phyloP scores from a whole-genome alignment of 1,139 yeast species.

The Magnusiomyces magnusii region DNA sequence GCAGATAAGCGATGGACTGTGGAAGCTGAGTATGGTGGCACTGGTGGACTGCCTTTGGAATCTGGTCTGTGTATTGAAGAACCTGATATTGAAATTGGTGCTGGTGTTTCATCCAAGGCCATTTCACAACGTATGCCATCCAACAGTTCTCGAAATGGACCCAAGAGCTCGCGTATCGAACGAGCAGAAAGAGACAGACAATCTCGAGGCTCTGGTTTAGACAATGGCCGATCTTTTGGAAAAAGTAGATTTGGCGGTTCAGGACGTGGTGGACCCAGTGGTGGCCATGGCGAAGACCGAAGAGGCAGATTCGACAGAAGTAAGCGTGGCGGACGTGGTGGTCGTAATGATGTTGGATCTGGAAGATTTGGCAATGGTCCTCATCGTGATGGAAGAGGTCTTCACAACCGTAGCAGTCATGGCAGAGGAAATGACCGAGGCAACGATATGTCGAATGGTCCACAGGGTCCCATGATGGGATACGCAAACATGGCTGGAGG shows the following conservation, averaged over 20 bases:
- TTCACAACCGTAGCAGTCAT: background rate
- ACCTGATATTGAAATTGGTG: conserved; percentile 95
- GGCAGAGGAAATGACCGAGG: background rate
- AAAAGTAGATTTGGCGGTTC: background rate
- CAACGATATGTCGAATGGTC: background rate
- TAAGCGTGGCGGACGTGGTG: conserved; percentile 2
- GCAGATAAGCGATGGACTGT: conserved; percentile 90
- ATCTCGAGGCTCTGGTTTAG: conserved; percentile 2
- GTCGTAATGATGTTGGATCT: conserved; percentile 5
- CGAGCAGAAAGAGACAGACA: background rate
- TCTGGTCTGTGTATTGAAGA: conserved; percentile 87
- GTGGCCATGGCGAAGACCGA: background rate
- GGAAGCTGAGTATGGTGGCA: conserved; percentile 95
- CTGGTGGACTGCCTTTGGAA: conserved; percentile 80
- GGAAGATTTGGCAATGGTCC: background rate
- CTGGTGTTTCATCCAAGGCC: conserved; percentile 90
- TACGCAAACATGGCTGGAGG: background rate
- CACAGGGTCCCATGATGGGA: conserved; percentile 1
- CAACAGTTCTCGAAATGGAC: conserved; percentile 78
- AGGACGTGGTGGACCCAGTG: background rate
- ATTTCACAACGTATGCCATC: conserved; percentile 39
- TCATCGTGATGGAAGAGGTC: background rate
- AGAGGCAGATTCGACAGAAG: background rate
- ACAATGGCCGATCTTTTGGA: conserved; percentile 1
- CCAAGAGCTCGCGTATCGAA: conserved; percentile 49